Base-by-base conservation (phyloP, 768 basidiomycete genomes). In the Hygrophoropsis aurantiaca region DNA sequence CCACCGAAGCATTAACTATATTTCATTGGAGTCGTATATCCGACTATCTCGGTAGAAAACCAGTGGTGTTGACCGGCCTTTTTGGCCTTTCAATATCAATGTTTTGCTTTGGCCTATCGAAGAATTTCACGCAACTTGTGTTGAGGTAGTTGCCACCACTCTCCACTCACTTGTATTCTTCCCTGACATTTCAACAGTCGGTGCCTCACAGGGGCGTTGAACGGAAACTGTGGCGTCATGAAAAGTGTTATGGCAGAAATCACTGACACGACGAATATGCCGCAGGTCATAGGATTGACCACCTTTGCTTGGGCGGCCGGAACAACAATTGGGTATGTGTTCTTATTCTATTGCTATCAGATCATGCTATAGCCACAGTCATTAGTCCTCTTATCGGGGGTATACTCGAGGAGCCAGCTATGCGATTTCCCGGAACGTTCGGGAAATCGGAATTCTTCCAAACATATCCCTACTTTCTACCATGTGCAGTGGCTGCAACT, bases 301-400 rank as follows among this genome's bases (percentile, higher is more conserved):
- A 84, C 85, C 1, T 60, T 64, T 15, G 57, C 69, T 11, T 74
- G 73, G 73, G 60, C 64, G n/a, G 55, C 62, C n/a, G 73, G 73
- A 10, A 59, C 60, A 1, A 66, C 71, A 8, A 20, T 74, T 2
- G 72, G 71, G 73, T 73, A 32, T 40, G 69, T 56, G 11, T 13
- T 8, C 2, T 5, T 47, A 19, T n/a, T 39, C 40, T 40, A 59
- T 11, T 63, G 68, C 13, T n/a, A n/a, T n/a, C n/a, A 27, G 1
- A 16, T 40, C n/a, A 24, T n/a, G 18, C 11, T 9, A 16, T 37
- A 10, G 37, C 8, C 30, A n/a, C n/a, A n/a, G n/a, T n/a, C n/a
- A n/a, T n/a, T n/a, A 83, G 85, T 0, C 84, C 85, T 8, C 61
- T 85, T 24, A 68, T 86, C 33, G 85, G 85, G 36, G 85, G 85